Evolutionary conservation across 2,329 filamentous ascomycete species (phyloP).

Genomic region (Alternaria sp.): DNA sequence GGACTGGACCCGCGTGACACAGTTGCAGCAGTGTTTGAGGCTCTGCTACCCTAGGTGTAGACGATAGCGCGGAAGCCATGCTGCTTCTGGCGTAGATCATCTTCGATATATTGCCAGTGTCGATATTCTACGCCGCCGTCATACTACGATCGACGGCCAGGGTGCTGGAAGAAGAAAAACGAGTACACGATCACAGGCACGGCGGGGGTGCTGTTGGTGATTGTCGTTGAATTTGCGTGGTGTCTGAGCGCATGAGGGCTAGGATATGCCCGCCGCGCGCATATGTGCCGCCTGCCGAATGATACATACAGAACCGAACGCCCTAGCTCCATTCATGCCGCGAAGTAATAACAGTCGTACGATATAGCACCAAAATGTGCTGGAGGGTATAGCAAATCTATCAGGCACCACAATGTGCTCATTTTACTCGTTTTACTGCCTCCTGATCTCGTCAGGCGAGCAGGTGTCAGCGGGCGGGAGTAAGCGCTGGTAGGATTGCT

Average conservation of each 20-base stretch:
- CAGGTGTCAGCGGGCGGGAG: conserved; percentile 56
- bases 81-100: conserved; percentile 3
- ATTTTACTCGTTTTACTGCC: conserved; percentile 31
- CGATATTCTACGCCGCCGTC: not conserved
- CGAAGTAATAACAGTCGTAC: conserved; percentile 4
- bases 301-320: conserved; percentile 31
- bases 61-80: conserved; percentile 1
- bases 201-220: conserved; percentile 1
- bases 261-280: conserved; percentile 20
- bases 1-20: conserved; percentile 13
- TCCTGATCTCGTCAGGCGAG: conserved; percentile 50
- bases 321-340: conserved; percentile 19
- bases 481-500: conserved; percentile 55
- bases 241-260: conserved; percentile 30
- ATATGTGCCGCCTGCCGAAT: conserved; percentile 20
- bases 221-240: conserved; percentile 28
- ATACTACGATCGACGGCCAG: not conserved
- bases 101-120: conserved; percentile 1
- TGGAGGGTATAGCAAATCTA: conserved; percentile 5
- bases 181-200: not conserved
- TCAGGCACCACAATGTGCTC: conserved; percentile 17
- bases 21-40: conserved; percentile 20
- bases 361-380: conserved; percentile 20
- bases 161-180: not conserved
- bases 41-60: conserved; percentile 14